Conservation (phyloP, 2,329 filamentous ascomycete genomes). For the Hymenoscyphus scutula region DNA sequence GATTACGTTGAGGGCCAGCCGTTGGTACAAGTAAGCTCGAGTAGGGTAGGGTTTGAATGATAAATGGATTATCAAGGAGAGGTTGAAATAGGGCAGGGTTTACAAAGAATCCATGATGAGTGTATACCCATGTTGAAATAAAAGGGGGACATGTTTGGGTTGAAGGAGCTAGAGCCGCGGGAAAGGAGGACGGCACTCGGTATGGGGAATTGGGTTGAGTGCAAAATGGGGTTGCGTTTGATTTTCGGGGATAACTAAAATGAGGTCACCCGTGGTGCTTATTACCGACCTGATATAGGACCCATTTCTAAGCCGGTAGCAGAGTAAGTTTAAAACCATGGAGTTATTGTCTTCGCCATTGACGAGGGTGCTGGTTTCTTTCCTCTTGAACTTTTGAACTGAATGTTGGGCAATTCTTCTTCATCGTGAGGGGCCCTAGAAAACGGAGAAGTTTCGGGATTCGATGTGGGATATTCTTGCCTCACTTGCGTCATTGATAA, state of each 20-base stretch:
- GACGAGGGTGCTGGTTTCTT: neutral
- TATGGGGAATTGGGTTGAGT: no score
- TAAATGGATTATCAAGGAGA: no score
- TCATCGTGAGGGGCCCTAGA: no score
- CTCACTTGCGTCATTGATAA: neutral
- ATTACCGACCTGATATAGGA: neutral
- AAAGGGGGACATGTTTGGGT: neutral
- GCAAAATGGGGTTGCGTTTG: no score
- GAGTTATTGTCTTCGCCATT: no score
- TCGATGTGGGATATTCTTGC: neutral
- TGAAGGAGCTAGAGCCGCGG: neutral
- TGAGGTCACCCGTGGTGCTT: no score
- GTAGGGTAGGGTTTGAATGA: no score
- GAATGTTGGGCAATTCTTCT: neutral
- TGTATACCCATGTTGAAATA: neutral
- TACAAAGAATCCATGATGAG: neutral
- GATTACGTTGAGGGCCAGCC: conserved; percentile 1
- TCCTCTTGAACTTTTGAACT: neutral
- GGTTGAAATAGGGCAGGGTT: no score
- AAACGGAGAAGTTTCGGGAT: neutral
- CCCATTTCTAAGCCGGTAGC: neutral
- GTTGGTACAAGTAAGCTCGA: neutral
- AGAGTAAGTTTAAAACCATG: neutral
- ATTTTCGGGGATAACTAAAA: neutral
- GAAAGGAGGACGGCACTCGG: no score